Evolutionary conservation across 768 basidiomycete genomes (phyloP), one percentile per base, ranked within the genome.

Genomic region (Naganishia kalamii): DNA sequence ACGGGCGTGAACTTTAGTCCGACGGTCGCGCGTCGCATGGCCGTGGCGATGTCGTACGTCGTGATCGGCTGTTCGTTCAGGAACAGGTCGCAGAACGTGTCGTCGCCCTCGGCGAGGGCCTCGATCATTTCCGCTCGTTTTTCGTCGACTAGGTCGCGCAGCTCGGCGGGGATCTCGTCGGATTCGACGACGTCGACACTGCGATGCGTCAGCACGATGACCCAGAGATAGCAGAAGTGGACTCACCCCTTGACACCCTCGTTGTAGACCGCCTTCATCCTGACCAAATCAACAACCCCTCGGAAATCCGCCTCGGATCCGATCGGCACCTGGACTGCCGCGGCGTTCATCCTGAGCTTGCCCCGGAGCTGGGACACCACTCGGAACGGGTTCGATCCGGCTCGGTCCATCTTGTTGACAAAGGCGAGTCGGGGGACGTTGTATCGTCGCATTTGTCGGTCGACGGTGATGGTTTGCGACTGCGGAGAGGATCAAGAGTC

Each of bases 381-480:
- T 63, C 92, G 84, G 89, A 90, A 94, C 2, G 96, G 96, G 78
- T 97, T 97, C 23, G 96, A 91, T 57, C 96, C 96, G 65, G 94
- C 92, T 72, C 91, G 85, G 74, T 98, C 94, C 94, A 98, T 97
- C 80, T 98, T 98, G 80, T 98, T 98, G 74, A 98, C 86, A 78
- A 96, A 98, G 0, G 92, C 96, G 66, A 99, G 84, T 47, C 96
- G 84, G 64, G 96, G 96, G 65, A 99, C 90, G 72, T 88, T 87
- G 76, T 99, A 99, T 37, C 96, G 86, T 67, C 90, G 84, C 96
- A 99, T 99, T 82, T 99, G 96, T 66, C 96, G 84, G 80, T 99
- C 96, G 40, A 99, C 96, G 13, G 96, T 99, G 23, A 92, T 98
- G 1, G 96, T 99, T 84, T 99, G 96, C 80, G 89, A 91, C 86